Conservation (phyloP, 2,329 filamentous ascomycete genomes). For the Trichoderma sp. region DNA sequence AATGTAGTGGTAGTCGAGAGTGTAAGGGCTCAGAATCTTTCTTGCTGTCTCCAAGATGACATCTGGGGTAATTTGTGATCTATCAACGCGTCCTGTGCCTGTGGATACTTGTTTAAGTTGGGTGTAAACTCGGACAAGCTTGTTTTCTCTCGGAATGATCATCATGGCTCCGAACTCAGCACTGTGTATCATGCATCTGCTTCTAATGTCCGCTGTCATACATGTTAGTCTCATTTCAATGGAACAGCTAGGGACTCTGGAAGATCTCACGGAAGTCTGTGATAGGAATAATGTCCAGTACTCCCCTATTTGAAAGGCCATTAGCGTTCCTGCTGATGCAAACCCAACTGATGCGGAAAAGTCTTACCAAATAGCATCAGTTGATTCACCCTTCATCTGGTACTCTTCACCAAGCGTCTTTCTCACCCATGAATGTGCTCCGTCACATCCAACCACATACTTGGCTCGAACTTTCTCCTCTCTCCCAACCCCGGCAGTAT, state of each 20-base stretch:
- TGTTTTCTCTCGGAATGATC: conserved; percentile 63
- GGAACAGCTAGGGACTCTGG: not conserved
- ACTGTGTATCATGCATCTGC: conserved; percentile 57
- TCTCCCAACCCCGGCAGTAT: conserved; percentile 23
- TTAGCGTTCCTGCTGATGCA: not conserved
- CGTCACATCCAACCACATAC: conserved; percentile 67
- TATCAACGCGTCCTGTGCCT: conserved; percentile 51
- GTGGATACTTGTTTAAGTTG: conserved; percentile 52
- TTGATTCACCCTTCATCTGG: conserved; percentile 54
- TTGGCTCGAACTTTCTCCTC: conserved; percentile 40
- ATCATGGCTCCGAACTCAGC: conserved; percentile 56
- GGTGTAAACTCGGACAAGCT: conserved; percentile 63
- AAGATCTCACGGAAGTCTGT: conserved; percentile 48
- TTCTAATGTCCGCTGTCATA: conserved; percentile 49
- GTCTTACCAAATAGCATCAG: conserved; percentile 47
- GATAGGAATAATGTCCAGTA: conserved; percentile 42
- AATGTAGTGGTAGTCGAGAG: conserved; percentile 60
- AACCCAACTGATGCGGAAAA: not conserved
- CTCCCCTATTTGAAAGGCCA: conserved; percentile 33
- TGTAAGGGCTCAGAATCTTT: conserved; percentile 67
- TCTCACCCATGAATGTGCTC: conserved; percentile 65
- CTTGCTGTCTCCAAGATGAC: conserved; percentile 61
- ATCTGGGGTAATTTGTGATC: conserved; percentile 63
- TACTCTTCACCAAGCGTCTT: conserved; percentile 51
- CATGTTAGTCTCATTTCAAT: not conserved